phyloP scores from a whole-genome alignment of 2,329 filamentous ascomycete genomes.

The Penicillium sp. region DNA sequence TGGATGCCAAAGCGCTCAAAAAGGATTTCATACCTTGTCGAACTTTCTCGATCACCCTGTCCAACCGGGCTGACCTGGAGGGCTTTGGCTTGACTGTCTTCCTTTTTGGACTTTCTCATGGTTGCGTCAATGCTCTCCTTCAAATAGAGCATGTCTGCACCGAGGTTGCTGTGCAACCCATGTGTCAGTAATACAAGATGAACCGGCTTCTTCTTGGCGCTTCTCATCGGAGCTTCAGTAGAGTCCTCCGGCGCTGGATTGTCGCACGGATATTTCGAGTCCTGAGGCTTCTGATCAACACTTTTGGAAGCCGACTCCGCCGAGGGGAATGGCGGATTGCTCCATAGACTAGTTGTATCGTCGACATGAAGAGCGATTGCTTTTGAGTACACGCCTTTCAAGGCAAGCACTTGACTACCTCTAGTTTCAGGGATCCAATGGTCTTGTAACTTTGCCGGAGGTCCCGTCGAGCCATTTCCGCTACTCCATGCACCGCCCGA shows the following conservation, averaged over 20 bases:
- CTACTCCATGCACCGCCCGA: constrained; percentile 53
- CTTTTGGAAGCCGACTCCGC: constrained; percentile 39
- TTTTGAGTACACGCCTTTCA: constrained; percentile 77
- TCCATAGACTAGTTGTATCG: constrained; percentile 88
- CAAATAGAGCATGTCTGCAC: constrained; percentile 92
- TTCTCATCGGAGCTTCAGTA: constrained; percentile 15
- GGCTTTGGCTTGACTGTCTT: constrained; percentile 60
- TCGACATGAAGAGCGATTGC: constrained; percentile 77
- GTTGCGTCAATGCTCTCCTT: constrained; percentile 95
- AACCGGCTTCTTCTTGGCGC: constrained; percentile 55
- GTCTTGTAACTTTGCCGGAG: constrained; percentile 71
- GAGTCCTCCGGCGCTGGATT: neutral
- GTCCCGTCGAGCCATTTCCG: constrained; percentile 56
- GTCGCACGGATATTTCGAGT: constrained; percentile 19
- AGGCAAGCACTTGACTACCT: constrained; percentile 57
- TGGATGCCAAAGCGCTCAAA: neutral
- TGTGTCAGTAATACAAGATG: constrained; percentile 93
- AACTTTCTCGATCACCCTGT: neutral
- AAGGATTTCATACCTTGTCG: neutral
- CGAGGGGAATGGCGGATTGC: constrained; percentile 77
- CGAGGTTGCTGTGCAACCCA: constrained; percentile 91
- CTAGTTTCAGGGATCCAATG: constrained; percentile 64
- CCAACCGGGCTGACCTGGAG: neutral
- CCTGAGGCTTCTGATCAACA: constrained; percentile 26
- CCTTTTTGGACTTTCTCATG: constrained; percentile 62